Conservation (phyloP, 345 rosid species). For the Gossypium stocksii region DNA sequence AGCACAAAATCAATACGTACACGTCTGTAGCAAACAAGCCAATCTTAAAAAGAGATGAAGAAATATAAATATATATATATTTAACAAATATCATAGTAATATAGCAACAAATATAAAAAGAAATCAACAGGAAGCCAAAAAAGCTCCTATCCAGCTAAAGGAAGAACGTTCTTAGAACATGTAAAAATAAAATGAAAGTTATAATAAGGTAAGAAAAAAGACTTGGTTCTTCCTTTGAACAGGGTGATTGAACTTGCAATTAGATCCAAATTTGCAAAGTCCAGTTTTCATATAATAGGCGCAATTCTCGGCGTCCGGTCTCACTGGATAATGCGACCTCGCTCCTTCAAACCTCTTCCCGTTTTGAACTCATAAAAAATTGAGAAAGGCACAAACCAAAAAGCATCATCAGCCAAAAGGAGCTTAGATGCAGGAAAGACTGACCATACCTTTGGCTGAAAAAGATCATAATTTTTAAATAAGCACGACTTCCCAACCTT, state of each 20-base stretch:
- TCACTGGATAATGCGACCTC: conserved; percentile 48
- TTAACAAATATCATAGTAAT: conserved; percentile 2
- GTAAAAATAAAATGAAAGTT: not conserved
- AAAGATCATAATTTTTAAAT: conserved; percentile 48
- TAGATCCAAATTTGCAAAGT: conserved; percentile 72
- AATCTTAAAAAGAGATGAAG: not conserved
- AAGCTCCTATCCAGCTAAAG: not conserved
- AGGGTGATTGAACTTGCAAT: conserved; percentile 94
- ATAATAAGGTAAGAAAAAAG: not conserved
- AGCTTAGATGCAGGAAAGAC: not conserved
- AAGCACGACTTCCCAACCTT: conserved; percentile 38
- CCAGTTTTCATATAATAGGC: conserved; percentile 75
- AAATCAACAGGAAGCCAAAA: not conserved
- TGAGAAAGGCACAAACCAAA: not conserved
- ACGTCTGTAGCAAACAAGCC: not conserved
- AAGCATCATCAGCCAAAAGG: not conserved
- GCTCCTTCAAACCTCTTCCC: conserved; percentile 25
- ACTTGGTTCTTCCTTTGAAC: conserved; percentile 53
- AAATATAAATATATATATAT: not conserved
- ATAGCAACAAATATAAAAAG: not conserved
- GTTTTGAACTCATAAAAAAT: not conserved
- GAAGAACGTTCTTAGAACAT: not conserved
- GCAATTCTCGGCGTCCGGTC: conserved; percentile 86
- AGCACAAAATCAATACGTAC: not conserved
- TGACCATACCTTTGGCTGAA: conserved; percentile 46